Conservation (phyloP, 2,329 filamentous ascomycete species). For the Clonostachys rosea region DNA sequence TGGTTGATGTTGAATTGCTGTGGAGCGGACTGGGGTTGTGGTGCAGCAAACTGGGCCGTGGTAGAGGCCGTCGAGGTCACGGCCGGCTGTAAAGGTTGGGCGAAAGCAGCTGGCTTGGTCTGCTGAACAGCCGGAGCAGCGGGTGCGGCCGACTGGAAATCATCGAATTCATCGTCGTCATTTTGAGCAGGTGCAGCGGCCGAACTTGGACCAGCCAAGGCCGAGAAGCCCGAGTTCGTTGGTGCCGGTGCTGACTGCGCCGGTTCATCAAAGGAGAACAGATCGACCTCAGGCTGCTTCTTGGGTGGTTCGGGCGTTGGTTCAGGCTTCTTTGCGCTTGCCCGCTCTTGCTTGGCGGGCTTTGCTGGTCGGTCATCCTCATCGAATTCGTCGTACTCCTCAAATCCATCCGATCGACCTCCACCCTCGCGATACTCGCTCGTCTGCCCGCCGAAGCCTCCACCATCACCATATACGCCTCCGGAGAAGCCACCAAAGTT, state of each 20-base stretch:
- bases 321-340: constrained; percentile 34
- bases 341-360: constrained; percentile 31
- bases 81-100: constrained; percentile 38
- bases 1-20: constrained; percentile 77
- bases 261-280: constrained; percentile 89
- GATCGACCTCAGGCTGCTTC: constrained; percentile 84
- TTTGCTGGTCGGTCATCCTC: constrained; percentile 54
- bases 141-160: constrained; percentile 86
- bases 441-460: constrained; percentile 77
- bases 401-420: constrained; percentile 69
- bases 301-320: constrained; percentile 60
- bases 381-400: constrained; percentile 96
- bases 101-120: constrained; percentile 21
- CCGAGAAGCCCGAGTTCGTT: constrained; percentile 39
- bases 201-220: constrained; percentile 24
- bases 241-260: constrained; percentile 39
- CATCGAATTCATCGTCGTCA: constrained; percentile 93
- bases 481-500: constrained; percentile 58
- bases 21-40: constrained; percentile 78
- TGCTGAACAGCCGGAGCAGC: constrained; percentile 26
- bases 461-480: constrained; percentile 90
- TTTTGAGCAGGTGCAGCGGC: constrained; percentile 36
- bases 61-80: constrained; percentile 47
- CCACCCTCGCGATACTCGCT: constrained; percentile 65
- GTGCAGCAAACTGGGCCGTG: constrained; percentile 69